Evolutionary conservation across 2,329 filamentous ascomycete species (phyloP).

Genomic region (Aureobasidium sp.): DNA sequence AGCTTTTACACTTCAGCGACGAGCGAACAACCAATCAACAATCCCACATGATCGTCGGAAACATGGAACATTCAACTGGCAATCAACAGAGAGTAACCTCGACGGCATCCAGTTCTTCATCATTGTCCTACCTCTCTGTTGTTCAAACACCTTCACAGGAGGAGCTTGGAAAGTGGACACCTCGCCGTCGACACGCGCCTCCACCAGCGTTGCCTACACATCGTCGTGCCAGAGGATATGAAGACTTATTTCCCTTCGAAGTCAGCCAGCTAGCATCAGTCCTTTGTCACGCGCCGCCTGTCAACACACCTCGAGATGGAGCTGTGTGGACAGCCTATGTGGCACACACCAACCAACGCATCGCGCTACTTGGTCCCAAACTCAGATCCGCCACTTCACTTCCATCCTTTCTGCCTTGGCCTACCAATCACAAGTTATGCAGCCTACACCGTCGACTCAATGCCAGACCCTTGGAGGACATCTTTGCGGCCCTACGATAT

Average conservation of each 20-base stretch:
- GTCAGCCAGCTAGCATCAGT: constrained; percentile 4
- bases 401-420: not conserved
- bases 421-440: constrained; percentile 14
- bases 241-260: constrained; percentile 7
- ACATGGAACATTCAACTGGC: not conserved
- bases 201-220: not conserved
- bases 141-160: not conserved
- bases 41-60: not conserved
- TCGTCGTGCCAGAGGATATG: not conserved
- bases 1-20: not conserved
- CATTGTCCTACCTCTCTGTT: constrained; percentile 1
- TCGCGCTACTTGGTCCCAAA: constrained; percentile 17
- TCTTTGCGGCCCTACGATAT: constrained; percentile 19
- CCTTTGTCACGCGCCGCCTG: not conserved
- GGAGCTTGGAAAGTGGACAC: not conserved
- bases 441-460: constrained; percentile 21
- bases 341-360: not conserved
- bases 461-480: constrained; percentile 19
- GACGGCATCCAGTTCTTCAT: not conserved
- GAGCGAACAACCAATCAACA: not conserved
- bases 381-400: constrained; percentile 20
- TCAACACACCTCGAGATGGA: not conserved
- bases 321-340: constrained; percentile 1
- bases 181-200: constrained; percentile 2
- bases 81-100: not conserved